These are phyloP conservation scores for Aaosphaeria arxii DNA, from an alignment of 2,329 filamentous ascomycete species.

Conservation along the genomic window DNA sequence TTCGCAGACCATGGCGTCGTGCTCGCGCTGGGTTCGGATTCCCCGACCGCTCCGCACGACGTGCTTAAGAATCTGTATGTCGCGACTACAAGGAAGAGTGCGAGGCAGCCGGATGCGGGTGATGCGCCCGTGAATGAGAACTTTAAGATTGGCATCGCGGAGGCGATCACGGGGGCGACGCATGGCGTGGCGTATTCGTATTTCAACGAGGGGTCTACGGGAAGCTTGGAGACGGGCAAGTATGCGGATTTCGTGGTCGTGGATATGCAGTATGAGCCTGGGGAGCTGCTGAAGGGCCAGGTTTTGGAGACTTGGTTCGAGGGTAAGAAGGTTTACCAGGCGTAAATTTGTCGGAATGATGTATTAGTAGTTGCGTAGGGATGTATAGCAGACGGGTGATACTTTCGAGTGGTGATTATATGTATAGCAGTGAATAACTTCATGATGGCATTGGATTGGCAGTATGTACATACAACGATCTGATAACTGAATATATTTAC, in stretches of 20 bases:
- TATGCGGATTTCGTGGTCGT: constrained; percentile 59
- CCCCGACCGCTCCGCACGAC: constrained; percentile 57
- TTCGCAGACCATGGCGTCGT: constrained; percentile 54
- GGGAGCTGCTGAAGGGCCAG: constrained; percentile 45
- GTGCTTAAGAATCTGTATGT: constrained; percentile 58
- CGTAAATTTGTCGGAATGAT: not conserved
- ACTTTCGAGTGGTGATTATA: too few species aligned
- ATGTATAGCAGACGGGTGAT: not conserved
- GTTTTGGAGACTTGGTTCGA: constrained; percentile 55
- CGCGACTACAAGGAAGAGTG: constrained; percentile 57
- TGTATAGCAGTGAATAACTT: too few species aligned
- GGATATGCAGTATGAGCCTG: constrained; percentile 50
- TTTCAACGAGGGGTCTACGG: constrained; percentile 56
- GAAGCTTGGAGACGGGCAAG: constrained; percentile 51
- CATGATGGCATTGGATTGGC: too few species aligned
- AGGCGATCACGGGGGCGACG: constrained; percentile 55
- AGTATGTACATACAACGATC: too few species aligned
- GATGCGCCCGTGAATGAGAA: constrained; percentile 50
- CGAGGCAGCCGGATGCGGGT: constrained; percentile 44
- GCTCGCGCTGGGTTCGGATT: constrained; percentile 58
- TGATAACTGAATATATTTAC: too few species aligned
- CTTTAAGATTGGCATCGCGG: constrained; percentile 52
- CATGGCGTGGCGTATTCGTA: constrained; percentile 56
- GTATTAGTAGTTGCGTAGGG: not conserved
- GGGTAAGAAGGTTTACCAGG: constrained; percentile 34